phyloP scores from a whole-genome alignment of 2,329 filamentous ascomycete species.

The Xylariomycetidae sp. region DNA sequence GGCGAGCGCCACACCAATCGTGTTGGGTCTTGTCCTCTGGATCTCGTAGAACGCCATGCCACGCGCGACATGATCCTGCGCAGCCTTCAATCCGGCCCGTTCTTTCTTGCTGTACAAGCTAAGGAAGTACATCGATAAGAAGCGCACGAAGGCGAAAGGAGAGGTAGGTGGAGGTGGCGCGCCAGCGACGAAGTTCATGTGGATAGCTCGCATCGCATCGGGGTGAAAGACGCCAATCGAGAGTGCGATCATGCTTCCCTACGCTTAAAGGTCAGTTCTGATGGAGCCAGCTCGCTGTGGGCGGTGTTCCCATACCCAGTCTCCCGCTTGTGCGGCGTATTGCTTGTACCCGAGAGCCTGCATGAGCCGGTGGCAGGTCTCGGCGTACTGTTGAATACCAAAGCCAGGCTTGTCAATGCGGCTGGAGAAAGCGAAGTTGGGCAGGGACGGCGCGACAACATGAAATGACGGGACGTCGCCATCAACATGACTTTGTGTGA shows the following conservation, averaged over 20 bases:
- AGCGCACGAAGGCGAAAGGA: conserved; percentile 16
- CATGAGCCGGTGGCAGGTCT: conserved; percentile 58
- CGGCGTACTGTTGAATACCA: conserved; percentile 51
- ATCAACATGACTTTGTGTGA: conserved; percentile 17
- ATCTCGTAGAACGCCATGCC: conserved; percentile 52
- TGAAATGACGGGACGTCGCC: conserved; percentile 39
- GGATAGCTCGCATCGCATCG: neutral
- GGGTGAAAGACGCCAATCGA: neutral
- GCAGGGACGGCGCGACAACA: conserved; percentile 42
- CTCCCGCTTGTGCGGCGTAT: conserved; percentile 58
- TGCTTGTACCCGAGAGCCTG: conserved; percentile 51
- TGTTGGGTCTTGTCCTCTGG: conserved; percentile 66
- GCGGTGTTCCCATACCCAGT: too few relatives aligned
- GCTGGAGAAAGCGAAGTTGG: conserved; percentile 40
- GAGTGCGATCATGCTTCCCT: neutral
- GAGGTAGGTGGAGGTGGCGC: neutral
- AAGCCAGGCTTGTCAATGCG: conserved; percentile 44
- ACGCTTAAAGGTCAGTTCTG: too few relatives aligned
- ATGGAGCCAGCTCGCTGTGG: too few relatives aligned
- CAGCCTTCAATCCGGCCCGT: conserved; percentile 44
- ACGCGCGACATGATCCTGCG: conserved; percentile 48
- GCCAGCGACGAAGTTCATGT: neutral
- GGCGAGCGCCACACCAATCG: conserved; percentile 61
- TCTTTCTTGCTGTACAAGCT: conserved; percentile 47
- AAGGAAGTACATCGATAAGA: conserved; percentile 36